Evolutionary conservation across 1,284 basidiomycete species (phyloP).

Genomic region (Kwoniella shivajii): DNA sequence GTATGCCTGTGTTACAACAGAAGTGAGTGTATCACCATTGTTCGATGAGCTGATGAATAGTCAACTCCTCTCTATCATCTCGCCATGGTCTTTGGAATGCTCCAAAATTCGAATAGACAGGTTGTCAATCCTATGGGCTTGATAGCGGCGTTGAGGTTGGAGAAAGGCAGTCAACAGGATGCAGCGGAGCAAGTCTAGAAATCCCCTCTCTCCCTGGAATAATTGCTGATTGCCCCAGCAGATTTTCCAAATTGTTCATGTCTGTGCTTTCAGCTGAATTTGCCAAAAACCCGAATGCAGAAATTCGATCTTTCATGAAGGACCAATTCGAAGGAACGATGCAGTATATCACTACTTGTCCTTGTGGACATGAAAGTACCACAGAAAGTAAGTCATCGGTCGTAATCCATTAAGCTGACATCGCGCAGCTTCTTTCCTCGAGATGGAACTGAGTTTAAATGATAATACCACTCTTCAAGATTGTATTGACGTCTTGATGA

Average conservation of each 20-base stretch:
- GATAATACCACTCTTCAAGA: slow-evolving; percentile 69
- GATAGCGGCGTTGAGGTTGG: slow-evolving; percentile 76
- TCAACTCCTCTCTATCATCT: slow-evolving; percentile 58
- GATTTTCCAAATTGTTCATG: slow-evolving; percentile 92
- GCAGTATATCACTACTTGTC: slow-evolving; percentile 75
- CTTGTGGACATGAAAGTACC: slow-evolving; percentile 67
- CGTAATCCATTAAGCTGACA: not conserved
- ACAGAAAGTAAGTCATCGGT: slow-evolving; percentile 54
- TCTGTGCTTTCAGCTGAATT: slow-evolving; percentile 81
- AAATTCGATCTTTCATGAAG: slow-evolving; percentile 66
- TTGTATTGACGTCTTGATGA: slow-evolving; percentile 64
- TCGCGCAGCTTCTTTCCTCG: slow-evolving; percentile 62
- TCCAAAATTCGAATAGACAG: slow-evolving; percentile 69
- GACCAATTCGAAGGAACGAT: slow-evolving; percentile 83
- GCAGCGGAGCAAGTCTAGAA: slow-evolving; percentile 76
- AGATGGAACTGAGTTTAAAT: slow-evolving; percentile 80
- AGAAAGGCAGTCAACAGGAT: slow-evolving; percentile 84
- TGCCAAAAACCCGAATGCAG: slow-evolving; percentile 62
- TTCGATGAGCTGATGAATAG: slow-evolving; percentile 39
- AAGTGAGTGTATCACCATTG: slow-evolving; percentile 45
- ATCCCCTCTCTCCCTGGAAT: not conserved
- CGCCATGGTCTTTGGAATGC: slow-evolving; percentile 65
- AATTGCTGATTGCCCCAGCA: slow-evolving; percentile 48
- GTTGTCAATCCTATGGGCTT: slow-evolving; percentile 80
- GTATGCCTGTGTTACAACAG: slow-evolving; percentile 60